phyloP scores from a whole-genome alignment of 129 eudicot genomes.

The Centella asiatica region DNA sequence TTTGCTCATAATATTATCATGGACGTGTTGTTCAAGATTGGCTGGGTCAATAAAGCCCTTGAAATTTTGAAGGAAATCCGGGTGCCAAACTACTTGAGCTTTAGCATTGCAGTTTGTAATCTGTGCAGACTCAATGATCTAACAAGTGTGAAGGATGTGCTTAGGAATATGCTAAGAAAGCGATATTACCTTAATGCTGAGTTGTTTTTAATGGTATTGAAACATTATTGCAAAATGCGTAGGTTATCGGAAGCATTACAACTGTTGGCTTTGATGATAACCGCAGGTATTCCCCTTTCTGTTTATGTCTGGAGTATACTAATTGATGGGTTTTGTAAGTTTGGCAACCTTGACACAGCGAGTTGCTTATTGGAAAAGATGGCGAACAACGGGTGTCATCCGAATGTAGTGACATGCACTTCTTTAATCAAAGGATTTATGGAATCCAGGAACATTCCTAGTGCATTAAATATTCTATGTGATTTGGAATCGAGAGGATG shows the following conservation, averaged over 20 bases:
- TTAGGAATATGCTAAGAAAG: slow-evolving; percentile 20
- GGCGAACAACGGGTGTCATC: slow-evolving; percentile 27
- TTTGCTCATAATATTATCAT: slow-evolving; percentile 30
- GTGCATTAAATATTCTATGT: slow-evolving; percentile 23
- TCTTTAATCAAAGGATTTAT: slow-evolving; percentile 34
- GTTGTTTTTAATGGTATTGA: slow-evolving; percentile 25
- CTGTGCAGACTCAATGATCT: slow-evolving; percentile 29
- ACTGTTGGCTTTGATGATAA: slow-evolving; percentile 25
- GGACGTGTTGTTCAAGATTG: slow-evolving; percentile 33
- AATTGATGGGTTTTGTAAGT: slow-evolving; percentile 31
- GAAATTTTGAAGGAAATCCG: slow-evolving; percentile 21
- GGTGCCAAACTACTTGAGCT: slow-evolving; percentile 25
- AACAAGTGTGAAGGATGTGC: slow-evolving; percentile 13
- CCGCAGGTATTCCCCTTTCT: slow-evolving; percentile 23
- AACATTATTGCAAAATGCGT: slow-evolving; percentile 28
- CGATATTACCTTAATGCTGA: slow-evolving; percentile 29
- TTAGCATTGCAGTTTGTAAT: slow-evolving; percentile 33
- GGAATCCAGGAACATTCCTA: slow-evolving; percentile 17
- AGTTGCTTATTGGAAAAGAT: slow-evolving; percentile 30
- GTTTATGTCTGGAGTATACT: slow-evolving; percentile 34
- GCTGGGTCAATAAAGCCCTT: slow-evolving; percentile 22
- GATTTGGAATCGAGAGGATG: slow-evolving; percentile 21
- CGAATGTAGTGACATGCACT: slow-evolving; percentile 31
- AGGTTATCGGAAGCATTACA: slow-evolving; percentile 31
- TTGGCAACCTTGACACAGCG: slow-evolving; percentile 24